Evolutionary conservation across 2,329 filamentous ascomycete species (phyloP).

Genomic region (Epichloe hybrida): DNA sequence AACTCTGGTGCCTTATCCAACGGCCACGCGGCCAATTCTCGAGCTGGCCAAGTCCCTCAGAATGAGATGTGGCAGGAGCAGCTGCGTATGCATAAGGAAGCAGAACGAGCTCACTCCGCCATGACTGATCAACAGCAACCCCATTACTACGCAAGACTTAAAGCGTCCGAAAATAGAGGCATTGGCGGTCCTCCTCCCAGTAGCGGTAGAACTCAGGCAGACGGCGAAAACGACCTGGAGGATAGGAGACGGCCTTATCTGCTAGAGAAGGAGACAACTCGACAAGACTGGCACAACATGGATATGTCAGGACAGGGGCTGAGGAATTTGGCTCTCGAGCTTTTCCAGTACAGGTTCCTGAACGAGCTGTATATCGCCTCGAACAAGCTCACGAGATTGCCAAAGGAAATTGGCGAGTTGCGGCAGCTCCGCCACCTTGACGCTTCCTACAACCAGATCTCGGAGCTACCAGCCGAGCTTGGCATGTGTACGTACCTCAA

Average conservation of each 20-base stretch:
- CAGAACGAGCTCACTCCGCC: slow-evolving; percentile 57
- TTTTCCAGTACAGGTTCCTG: slow-evolving; percentile 83
- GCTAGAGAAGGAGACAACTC: slow-evolving; percentile 49
- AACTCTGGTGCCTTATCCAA: slow-evolving; percentile 41
- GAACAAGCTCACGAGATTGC: slow-evolving; percentile 76
- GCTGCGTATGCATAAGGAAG: slow-evolving; percentile 64
- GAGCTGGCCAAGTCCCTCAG: slow-evolving; percentile 37
- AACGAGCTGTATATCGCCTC: slow-evolving; percentile 87
- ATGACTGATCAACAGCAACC: slow-evolving; percentile 54
- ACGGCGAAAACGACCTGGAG: slow-evolving; percentile 39
- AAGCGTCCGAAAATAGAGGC: slow-evolving; percentile 56
- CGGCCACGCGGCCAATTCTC: slow-evolving; percentile 35
- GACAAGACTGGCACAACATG: slow-evolving; percentile 83
- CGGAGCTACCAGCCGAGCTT: slow-evolving; percentile 72
- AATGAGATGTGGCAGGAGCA: slow-evolving; percentile 81
- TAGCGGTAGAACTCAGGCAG: slow-evolving; percentile 32
- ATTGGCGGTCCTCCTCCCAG: slow-evolving; percentile 41
- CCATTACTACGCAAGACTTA: slow-evolving; percentile 59
- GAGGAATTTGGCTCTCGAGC: slow-evolving; percentile 60
- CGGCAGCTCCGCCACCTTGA: slow-evolving; percentile 74
- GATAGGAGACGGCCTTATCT: slow-evolving; percentile 50
- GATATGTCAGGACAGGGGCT: slow-evolving; percentile 95
- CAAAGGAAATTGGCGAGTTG: slow-evolving; percentile 67
- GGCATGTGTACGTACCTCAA: slow-evolving; percentile 94
- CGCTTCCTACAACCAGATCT: slow-evolving; percentile 75